Evolutionary conservation across 78 protist genomes (phyloP), one percentile per base, ranked within the genome.

Genomic region (Dictyostelium citrinum): DNA sequence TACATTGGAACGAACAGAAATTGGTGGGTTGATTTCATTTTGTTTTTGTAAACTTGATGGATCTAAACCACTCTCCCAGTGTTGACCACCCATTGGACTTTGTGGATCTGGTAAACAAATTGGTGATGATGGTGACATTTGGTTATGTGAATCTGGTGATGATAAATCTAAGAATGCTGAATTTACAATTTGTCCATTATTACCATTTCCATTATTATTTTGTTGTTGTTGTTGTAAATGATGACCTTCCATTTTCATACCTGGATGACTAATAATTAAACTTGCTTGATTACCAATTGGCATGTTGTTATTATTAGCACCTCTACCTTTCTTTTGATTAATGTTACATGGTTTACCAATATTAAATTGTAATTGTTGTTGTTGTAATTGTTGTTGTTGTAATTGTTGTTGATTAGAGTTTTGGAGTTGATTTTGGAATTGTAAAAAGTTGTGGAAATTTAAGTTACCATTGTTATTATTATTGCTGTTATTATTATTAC

Each of bases 11-110:
- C 58, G 74, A 12, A 86, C 70, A 14, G 43, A 41, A 11, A 64
- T 49, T 12, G 84, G 92, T 61, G 83, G 83, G 33, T 58, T 41
- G 0, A 75, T 22, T 77, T 86, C 92, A 31, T 45, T n/a, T 45
- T 86, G 83, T 31, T 86, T 75, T 27, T 86, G 64, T 8, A 86
- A 27, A 17, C 84, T 29, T 17, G 61, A 76, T 86, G 92, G 84
- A 16, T 33, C 33, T 29, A 86, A 46, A 29, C 91, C 91, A 39
- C 68, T 86, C n/a, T 86, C 92, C 92, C 92, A 86, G 64, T 86
- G 92, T 43, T 31, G 71, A 35, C 27, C 78, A 35, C 45, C 78
- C 31, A 17, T 71, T 71, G 78, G 39, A 71, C 45, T 29, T 9
- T 33, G 14, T 31, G 58, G 67, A 81, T 37, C 61, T 33, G 3